Evolutionary conservation across 441 rosid species (phyloP).

Genomic region (Melastoma candidum): DNA sequence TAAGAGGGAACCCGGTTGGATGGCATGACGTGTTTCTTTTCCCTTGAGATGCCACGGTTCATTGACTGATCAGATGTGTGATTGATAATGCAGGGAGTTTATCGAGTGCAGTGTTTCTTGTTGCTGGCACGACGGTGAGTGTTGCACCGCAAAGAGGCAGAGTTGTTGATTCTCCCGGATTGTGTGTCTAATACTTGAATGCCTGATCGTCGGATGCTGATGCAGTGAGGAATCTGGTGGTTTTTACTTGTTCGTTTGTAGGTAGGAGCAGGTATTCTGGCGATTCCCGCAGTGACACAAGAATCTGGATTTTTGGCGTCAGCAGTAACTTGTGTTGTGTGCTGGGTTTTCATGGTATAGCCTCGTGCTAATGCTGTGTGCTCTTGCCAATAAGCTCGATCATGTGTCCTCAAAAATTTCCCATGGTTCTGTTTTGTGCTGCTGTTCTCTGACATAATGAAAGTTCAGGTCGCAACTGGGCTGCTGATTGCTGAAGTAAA

Average conservation of each 20-base stretch:
- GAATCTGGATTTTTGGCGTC: conserved; percentile 86
- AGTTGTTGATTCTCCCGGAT: not conserved
- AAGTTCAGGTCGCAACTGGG: conserved; percentile 68
- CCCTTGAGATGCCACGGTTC: too few relatives aligned
- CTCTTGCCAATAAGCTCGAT: not conserved
- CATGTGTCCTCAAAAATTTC: not conserved
- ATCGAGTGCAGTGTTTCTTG: conserved; percentile 70
- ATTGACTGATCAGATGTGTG: too few relatives aligned
- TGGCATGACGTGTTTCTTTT: not conserved
- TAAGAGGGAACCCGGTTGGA: conserved; percentile 69
- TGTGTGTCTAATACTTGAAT: too few relatives aligned
- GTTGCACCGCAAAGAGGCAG: not conserved
- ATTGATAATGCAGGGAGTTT: conserved; percentile 48
- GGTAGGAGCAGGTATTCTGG: conserved; percentile 96
- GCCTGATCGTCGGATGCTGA: too few relatives aligned
- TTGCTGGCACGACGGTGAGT: conserved; percentile 78
- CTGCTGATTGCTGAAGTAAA: conserved; percentile 89
- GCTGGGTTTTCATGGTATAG: conserved; percentile 83
- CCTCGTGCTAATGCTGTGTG: not conserved
- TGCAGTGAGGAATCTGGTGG: too few relatives aligned
- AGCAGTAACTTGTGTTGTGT: conserved; percentile 58
- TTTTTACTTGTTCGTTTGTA: conserved; percentile 7
- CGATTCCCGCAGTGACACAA: conserved; percentile 90
- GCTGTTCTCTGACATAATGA: not conserved
- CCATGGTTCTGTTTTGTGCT: too few relatives aligned